Conservation (phyloP, 2,329 filamentous ascomycete species). For the Dothidotthia symphoricarpi region DNA sequence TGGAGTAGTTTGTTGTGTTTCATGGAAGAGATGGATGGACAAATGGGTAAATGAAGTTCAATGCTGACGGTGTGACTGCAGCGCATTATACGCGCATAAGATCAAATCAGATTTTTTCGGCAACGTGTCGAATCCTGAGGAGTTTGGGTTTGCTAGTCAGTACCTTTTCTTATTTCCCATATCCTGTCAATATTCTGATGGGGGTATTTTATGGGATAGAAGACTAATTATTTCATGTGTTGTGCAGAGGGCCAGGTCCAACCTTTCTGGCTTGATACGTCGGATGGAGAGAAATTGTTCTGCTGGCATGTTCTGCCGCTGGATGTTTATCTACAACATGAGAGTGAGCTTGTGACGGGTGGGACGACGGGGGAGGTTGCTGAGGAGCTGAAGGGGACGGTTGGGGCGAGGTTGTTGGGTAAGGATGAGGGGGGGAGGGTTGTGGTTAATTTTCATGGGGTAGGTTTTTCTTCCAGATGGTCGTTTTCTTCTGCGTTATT, state of each 20-base stretch:
- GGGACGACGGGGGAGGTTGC: constrained; percentile 41
- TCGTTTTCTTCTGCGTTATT: neutral
- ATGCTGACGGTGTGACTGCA: neutral
- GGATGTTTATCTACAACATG: constrained; percentile 70
- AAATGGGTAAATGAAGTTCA: too few species aligned
- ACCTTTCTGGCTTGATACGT: constrained; percentile 73
- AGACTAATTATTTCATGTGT: too few species aligned
- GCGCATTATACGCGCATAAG: constrained; percentile 76
- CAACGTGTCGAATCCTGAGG: constrained; percentile 72
- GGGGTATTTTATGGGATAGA: too few species aligned
- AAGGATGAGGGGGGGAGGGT: constrained; percentile 53
- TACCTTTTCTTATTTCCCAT: constrained; percentile 4
- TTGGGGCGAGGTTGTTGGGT: constrained; percentile 52
- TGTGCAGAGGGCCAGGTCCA: constrained; percentile 79
- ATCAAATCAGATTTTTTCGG: constrained; percentile 70
- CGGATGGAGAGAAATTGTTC: constrained; percentile 75
- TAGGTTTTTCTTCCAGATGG: constrained; percentile 41
- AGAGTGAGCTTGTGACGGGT: constrained; percentile 53
- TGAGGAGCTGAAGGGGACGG: constrained; percentile 49
- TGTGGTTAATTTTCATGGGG: constrained; percentile 63
- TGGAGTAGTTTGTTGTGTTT: neutral
- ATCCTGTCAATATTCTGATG: too few species aligned
- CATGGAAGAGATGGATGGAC: too few species aligned
- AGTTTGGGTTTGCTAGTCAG: constrained; percentile 80
- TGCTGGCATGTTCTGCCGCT: constrained; percentile 89